These are phyloP conservation scores for Russula olivacea DNA, from an alignment of 768 basidiomycete species.

Conservation along the genomic window DNA sequence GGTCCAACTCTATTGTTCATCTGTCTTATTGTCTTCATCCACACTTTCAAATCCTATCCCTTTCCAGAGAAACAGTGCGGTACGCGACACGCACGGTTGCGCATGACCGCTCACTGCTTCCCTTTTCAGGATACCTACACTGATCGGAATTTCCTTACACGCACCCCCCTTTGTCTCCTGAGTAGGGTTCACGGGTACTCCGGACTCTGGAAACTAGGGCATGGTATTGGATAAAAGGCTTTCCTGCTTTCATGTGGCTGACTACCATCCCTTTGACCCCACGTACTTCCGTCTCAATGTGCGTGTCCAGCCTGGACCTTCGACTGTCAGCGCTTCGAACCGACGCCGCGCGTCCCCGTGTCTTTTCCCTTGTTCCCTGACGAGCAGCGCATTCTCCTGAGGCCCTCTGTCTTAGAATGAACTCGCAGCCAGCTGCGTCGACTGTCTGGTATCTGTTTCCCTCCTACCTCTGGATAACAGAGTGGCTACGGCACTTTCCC, in stretches of 20 bases:
- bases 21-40: constrained; percentile 10
- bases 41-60: neutral
- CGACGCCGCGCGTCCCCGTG: neutral
- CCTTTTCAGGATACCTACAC: constrained; percentile 6
- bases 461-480: neutral
- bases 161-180: constrained; percentile 18
- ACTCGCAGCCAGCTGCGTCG: neutral
- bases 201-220: neutral
- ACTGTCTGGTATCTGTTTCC: neutral
- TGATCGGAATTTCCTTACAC: constrained; percentile 18
- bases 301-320: neutral
- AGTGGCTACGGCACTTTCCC: neutral
- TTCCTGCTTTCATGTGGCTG: neutral
- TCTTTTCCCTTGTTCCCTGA: neutral
- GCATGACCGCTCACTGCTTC: neutral
- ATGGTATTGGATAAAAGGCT: constrained; percentile 6
- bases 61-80: neutral
- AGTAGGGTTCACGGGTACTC: constrained; percentile 3
- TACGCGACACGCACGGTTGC: neutral
- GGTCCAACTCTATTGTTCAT: constrained; percentile 7
- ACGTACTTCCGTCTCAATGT: neutral
- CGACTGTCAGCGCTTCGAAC: neutral
- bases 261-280: neutral
- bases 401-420: neutral
- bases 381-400: neutral